phyloP scores from a whole-genome alignment of 306 rosid species.

The Lotus japonicus region DNA sequence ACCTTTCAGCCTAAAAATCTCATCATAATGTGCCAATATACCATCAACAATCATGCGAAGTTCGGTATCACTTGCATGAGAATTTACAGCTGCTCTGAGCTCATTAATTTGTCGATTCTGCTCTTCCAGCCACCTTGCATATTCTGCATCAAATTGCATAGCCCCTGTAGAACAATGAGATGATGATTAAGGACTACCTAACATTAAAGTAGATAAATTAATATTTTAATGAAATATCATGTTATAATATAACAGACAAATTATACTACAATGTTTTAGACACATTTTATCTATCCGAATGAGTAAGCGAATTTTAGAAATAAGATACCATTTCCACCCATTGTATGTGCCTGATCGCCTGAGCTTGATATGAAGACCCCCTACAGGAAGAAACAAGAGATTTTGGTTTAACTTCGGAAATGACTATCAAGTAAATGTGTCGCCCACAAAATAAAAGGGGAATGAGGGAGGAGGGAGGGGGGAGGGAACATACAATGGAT shows the following conservation, averaged over 20 bases:
- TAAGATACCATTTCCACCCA: slow-evolving; percentile 88
- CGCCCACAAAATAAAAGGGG: neutral
- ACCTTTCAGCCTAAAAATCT: slow-evolving; percentile 74
- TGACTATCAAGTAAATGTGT: neutral
- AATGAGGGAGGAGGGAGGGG: too few species aligned
- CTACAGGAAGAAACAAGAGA: slow-evolving; percentile 33
- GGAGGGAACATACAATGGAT: neutral
- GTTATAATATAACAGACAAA: slow-evolving; percentile 2
- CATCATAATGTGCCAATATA: slow-evolving; percentile 81
- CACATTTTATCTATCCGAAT: neutral
- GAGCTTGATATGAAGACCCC: slow-evolving; percentile 91
- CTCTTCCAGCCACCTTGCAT: slow-evolving; percentile 92
- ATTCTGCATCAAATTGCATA: slow-evolving; percentile 88
- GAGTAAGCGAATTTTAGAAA: neutral
- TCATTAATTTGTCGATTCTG: slow-evolving; percentile 85
- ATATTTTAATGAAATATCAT: neutral
- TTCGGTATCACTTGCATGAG: slow-evolving; percentile 96
- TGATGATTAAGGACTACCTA: slow-evolving; percentile 17
- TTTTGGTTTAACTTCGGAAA: slow-evolving; percentile 8
- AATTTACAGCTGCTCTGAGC: slow-evolving; percentile 87
- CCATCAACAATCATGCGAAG: slow-evolving; percentile 86
- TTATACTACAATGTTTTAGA: slow-evolving; percentile 8
- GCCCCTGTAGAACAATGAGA: slow-evolving; percentile 60
- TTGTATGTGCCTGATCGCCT: slow-evolving; percentile 80
- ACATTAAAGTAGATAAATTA: slow-evolving; percentile 3